Evolutionary conservation across 805 yeast species (phyloP).

Genomic region (Suhomyces pyralidae): DNA sequence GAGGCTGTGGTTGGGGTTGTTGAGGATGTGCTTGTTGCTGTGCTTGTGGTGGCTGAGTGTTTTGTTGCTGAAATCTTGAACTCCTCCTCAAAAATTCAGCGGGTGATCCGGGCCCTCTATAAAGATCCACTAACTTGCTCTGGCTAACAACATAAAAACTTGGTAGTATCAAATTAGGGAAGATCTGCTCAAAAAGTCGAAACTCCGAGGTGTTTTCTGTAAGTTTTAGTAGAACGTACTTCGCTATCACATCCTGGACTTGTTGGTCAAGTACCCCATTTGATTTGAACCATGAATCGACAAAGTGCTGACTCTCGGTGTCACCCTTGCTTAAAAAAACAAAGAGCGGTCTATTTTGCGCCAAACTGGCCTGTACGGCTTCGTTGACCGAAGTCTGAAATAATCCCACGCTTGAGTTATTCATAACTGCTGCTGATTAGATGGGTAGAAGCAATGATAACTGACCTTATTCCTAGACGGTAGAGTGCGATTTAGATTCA

Average conservation of each 20-base stretch:
- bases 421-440: background rate
- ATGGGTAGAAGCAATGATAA: background rate
- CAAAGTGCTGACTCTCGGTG: slow-evolving; percentile 11
- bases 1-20: background rate
- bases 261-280: background rate
- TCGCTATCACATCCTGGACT: background rate
- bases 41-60: background rate
- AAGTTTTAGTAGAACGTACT: slow-evolving; percentile 18
- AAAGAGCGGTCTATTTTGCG: slow-evolving; percentile 19
- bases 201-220: slow-evolving; percentile 17
- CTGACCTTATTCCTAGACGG: background rate
- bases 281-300: slow-evolving; percentile 10
- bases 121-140: slow-evolving; percentile 45
- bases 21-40: background rate
- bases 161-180: slow-evolving; percentile 51
- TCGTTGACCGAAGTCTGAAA: slow-evolving; percentile 17
- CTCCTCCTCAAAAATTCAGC: slow-evolving; percentile 23
- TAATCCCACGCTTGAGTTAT: background rate
- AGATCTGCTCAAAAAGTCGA: slow-evolving; percentile 49
- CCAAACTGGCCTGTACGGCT: slow-evolving; percentile 21
- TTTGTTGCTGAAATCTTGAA: slow-evolving; percentile 8
- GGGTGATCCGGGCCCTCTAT: slow-evolving; percentile 30
- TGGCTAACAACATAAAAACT: slow-evolving; percentile 53
- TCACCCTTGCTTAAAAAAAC: slow-evolving; percentile 18
- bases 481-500: background rate